A percentile compares a stretch with the other conserved stretches of the same genome.
Evolutionary conservation across 2,329 filamentous ascomycete genomes (phyloP).

Genomic region (Pseudocercospora crystallina): DNA sequence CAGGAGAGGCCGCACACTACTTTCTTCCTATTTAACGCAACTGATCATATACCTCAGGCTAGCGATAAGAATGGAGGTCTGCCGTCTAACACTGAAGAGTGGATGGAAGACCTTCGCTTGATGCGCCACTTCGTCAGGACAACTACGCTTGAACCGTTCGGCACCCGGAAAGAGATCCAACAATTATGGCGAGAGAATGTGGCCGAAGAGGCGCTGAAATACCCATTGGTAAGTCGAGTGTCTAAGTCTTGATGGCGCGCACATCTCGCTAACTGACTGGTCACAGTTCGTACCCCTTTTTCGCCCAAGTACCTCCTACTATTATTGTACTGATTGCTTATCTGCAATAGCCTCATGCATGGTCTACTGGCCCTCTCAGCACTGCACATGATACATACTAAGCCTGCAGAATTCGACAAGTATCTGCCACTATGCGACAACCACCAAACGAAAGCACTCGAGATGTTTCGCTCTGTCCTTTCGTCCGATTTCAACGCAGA

Average conservation of each 20-base stretch:
- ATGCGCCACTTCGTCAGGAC: constrained; percentile 14
- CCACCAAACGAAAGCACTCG: constrained; percentile 15
- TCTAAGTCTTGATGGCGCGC: neutral
- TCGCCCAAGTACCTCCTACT: too few species aligned
- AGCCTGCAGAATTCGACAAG: constrained; percentile 4
- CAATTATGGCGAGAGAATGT: constrained; percentile 14
- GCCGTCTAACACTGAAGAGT: constrained; percentile 8
- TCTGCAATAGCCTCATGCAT: constrained; percentile 14
- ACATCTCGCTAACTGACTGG: neutral
- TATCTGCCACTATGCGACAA: constrained; percentile 14
- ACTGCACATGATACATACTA: constrained; percentile 12
- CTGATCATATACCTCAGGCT: neutral
- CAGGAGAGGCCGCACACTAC: too few species aligned
- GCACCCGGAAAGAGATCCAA: constrained; percentile 8
- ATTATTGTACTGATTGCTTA: neutral
- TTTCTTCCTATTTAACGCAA: too few species aligned
- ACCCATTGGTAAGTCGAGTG: constrained; percentile 12
- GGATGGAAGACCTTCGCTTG: constrained; percentile 16
- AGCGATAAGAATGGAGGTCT: constrained; percentile 3
- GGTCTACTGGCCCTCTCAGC: constrained; percentile 14
- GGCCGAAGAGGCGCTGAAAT: constrained; percentile 11
- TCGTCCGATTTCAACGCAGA: constrained; percentile 5
- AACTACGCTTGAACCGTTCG: constrained; percentile 9
- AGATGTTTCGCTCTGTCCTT: constrained; percentile 9
- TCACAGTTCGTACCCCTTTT: neutral